Evolutionary conservation across 441 rosid genomes (phyloP), one percentile per base, ranked within the genome.

Genomic region (Bocquillonia castaneifolia): DNA sequence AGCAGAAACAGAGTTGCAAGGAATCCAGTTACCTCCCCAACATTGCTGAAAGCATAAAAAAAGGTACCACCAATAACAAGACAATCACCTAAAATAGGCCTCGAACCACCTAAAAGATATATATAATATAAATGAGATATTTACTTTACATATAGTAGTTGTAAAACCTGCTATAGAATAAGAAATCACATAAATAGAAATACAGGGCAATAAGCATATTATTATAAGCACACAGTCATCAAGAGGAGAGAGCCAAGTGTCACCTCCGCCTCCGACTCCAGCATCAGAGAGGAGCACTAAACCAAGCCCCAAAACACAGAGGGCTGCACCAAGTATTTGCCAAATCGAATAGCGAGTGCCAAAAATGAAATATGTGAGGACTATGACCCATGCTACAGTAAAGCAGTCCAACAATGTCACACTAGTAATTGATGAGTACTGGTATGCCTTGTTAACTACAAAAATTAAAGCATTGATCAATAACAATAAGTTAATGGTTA

Each of bases 391-490:
- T 10, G 80, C 77, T 70, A 88, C 53, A 32, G 89, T 77, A 59
- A 67, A 84, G 76, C 88, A 84, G 60, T 86, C 89, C 82, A 86
- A 60, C 39, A 88, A 64, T 10, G 93, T 81, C 69, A 88, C 91
- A 39, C 87, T 86, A 1, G 91, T 84, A 50, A 83, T 75, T 20
- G 94, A 88, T 15, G 94, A 76, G 79, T n/a, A 88, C 74, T 83
- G 91, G 71, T 25, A 88, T 64, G 91, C 91, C 67, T 83, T 72
- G 54, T 88, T 86, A 52, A 78, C 91, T 88, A 78, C 0, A 52
- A 59, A 13, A n/a, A n/a, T n/a, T n/a, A n/a, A n/a, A n/a, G n/a
- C n/a, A n/a, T n/a, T n/a, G n/a, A n/a, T n/a, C n/a, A n/a, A n/a
- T n/a, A n/a, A n/a, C n/a, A n/a, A n/a, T n/a, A n/a, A n/a, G n/a